phyloP scores from a whole-genome alignment of 2,329 filamentous ascomycete genomes.

The Pseudocercospora macadamiae region DNA sequence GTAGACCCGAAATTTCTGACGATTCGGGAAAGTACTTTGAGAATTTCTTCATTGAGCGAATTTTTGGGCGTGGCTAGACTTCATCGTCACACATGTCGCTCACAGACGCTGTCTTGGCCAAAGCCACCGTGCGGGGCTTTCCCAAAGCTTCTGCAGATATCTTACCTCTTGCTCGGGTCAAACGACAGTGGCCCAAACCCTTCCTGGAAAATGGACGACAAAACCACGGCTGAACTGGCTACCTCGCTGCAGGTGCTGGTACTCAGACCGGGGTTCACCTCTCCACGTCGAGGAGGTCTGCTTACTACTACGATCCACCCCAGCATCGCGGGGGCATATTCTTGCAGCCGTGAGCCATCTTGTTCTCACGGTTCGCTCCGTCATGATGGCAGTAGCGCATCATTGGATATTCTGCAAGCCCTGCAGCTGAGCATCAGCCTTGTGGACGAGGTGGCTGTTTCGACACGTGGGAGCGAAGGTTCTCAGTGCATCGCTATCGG shows the following conservation, averaged over 20 bases:
- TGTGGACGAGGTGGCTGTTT: conserved; percentile 7
- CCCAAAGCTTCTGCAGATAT: background rate
- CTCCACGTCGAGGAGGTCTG: background rate
- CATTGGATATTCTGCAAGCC: conserved; percentile 6
- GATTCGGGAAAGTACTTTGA: background rate
- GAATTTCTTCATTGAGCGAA: background rate
- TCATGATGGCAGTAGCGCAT: background rate
- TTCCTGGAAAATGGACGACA: conserved; percentile 2
- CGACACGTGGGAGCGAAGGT: conserved; percentile 6
- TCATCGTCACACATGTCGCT: background rate
- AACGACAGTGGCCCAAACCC: background rate
- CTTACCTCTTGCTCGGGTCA: background rate
- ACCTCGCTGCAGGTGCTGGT: background rate
- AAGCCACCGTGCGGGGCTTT: background rate
- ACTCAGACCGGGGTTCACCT: background rate
- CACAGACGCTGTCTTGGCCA: background rate
- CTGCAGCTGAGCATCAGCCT: conserved; percentile 8
- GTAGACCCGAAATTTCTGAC: background rate
- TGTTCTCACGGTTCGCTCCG: conserved; percentile 16
- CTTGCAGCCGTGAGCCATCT: conserved; percentile 1
- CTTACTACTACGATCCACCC: conserved; percentile 1
- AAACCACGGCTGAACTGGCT: conserved; percentile 2
- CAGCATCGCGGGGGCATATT: conserved; percentile 1
- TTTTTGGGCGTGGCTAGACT: background rate
- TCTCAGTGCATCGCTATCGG: conserved; percentile 7